These are phyloP conservation scores for Hypoxylon lenormandii DNA, from an alignment of 495 filamentous ascomycete species.

Conservation along the genomic window DNA sequence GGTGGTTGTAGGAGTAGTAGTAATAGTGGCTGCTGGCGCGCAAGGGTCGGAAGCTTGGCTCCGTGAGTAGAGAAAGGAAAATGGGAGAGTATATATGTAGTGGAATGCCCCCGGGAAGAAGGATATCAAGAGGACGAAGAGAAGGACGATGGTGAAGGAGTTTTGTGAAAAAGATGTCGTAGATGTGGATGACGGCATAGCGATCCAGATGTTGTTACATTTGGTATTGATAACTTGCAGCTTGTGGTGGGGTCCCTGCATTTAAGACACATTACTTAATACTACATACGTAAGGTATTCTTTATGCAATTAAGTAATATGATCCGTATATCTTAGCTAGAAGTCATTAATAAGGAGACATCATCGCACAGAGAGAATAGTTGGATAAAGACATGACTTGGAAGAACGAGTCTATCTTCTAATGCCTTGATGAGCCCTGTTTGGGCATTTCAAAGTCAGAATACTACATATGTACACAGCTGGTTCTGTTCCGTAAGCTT, in stretches of 20 bases:
- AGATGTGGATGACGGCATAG: slow-evolving; percentile 50
- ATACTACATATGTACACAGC: slow-evolving; percentile 47
- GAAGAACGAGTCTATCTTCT: background rate
- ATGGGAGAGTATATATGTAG: slow-evolving; percentile 59
- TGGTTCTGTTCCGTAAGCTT: slow-evolving; percentile 17
- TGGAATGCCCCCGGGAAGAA: slow-evolving; percentile 70
- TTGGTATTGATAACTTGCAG: slow-evolving; percentile 23
- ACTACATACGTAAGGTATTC: too few species aligned
- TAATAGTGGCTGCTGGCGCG: slow-evolving; percentile 31
- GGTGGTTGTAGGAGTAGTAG: too few species aligned
- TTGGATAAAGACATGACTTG: too few species aligned
- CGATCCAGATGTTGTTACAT: slow-evolving; percentile 18
- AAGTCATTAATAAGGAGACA: too few species aligned
- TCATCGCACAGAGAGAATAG: too few species aligned
- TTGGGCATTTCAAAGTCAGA: slow-evolving; percentile 37
- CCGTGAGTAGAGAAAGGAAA: slow-evolving; percentile 49
- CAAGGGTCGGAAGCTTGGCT: slow-evolving; percentile 39
- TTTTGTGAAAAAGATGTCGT: slow-evolving; percentile 41
- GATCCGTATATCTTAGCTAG: too few species aligned
- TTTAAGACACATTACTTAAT: background rate
- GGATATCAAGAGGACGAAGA: slow-evolving; percentile 62
- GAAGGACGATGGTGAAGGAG: slow-evolving; percentile 59
- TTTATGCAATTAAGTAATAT: slow-evolving; percentile 24
- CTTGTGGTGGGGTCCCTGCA: slow-evolving; percentile 36
- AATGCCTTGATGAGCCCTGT: slow-evolving; percentile 16